These are phyloP conservation scores for Luvunga scandens DNA, from an alignment of 345 rosid species.

Conservation along the genomic window DNA sequence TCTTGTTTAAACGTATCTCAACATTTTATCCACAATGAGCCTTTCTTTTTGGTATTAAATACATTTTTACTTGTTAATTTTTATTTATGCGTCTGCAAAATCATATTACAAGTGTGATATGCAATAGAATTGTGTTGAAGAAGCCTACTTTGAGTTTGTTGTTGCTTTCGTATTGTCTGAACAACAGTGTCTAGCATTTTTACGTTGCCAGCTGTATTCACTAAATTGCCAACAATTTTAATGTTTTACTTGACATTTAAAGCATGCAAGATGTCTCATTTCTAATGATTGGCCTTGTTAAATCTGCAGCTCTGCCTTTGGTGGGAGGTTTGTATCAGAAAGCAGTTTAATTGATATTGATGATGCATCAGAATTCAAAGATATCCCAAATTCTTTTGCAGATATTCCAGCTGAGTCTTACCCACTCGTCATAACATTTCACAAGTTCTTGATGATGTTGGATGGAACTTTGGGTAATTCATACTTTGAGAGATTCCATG, in stretches of 20 bases:
- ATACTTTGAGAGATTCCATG: conserved; percentile 44
- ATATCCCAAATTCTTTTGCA: conserved; percentile 41
- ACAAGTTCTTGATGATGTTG: conserved; percentile 58
- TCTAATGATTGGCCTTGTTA: neutral
- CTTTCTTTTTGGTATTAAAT: neutral
- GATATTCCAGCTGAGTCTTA: conserved; percentile 27
- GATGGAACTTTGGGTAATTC: conserved; percentile 51
- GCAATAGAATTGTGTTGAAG: neutral
- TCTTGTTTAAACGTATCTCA: neutral
- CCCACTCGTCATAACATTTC: conserved; percentile 58
- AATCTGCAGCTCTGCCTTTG: conserved; percentile 33
- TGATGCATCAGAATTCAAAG: conserved; percentile 32
- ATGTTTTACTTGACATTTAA: neutral
- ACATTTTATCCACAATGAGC: neutral
- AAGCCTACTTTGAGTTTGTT: neutral
- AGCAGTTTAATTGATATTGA: conserved; percentile 20
- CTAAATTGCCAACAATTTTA: neutral
- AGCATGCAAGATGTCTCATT: neutral
- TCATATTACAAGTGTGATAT: neutral
- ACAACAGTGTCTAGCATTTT: too few relatives aligned
- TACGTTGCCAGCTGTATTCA: neutral
- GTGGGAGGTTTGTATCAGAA: conserved; percentile 22
- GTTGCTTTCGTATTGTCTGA: too few relatives aligned
- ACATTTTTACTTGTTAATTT: neutral
- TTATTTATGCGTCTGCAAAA: neutral